These are phyloP conservation scores for Aspergillus sp. DNA, from an alignment of 2,329 filamentous ascomycete species.

Conservation along the genomic window DNA sequence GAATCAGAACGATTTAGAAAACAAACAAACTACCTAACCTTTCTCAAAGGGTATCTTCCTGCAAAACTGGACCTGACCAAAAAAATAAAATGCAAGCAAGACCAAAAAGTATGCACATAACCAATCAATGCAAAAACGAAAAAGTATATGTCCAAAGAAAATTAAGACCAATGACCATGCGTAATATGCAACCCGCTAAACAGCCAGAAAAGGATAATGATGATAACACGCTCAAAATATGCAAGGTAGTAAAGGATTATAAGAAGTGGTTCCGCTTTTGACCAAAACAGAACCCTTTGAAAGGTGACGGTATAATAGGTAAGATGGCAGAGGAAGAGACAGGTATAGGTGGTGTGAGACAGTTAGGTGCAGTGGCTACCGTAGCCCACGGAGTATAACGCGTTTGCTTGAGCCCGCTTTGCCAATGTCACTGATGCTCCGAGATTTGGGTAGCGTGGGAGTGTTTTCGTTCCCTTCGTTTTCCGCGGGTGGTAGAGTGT, in stretches of 20 bases:
- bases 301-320: neutral
- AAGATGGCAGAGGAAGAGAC: neutral
- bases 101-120: neutral
- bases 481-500: slow-evolving; percentile 17
- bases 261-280: neutral
- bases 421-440: slow-evolving; percentile 43
- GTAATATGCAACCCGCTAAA: neutral
- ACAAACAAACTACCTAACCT: slow-evolving; percentile 14
- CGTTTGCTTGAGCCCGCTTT: slow-evolving; percentile 37
- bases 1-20: neutral
- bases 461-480: slow-evolving; percentile 16
- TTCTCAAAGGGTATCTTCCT: slow-evolving; percentile 22
- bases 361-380: slow-evolving; percentile 22
- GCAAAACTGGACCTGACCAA: slow-evolving; percentile 7
- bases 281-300: slow-evolving; percentile 3
- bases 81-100: neutral
- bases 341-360: neutral
- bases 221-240: neutral
- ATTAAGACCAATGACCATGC: neutral
- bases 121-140: neutral
- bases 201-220: neutral
- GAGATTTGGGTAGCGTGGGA: slow-evolving; percentile 29
- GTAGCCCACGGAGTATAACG: slow-evolving; percentile 38
- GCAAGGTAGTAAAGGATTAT: neutral
- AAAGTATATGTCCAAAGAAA: neutral